Conservation (phyloP, 768 basidiomycete genomes). For the Rhodotorula diobovata region DNA sequence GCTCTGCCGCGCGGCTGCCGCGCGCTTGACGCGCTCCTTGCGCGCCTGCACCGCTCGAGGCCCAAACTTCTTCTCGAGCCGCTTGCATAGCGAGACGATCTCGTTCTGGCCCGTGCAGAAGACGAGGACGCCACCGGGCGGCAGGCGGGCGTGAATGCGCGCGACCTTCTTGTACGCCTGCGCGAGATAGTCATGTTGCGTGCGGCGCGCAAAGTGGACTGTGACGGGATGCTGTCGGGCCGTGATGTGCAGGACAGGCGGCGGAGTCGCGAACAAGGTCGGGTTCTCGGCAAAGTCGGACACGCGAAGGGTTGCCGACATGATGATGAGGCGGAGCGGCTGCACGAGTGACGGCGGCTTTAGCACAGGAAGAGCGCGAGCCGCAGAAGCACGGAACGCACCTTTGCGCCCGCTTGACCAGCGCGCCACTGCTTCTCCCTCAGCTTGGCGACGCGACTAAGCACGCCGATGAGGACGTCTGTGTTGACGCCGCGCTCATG, state of each 20-base stretch:
- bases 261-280: constrained; percentile 70
- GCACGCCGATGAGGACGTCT: constrained; percentile 90
- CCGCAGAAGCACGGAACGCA: constrained; percentile 44
- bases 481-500: constrained; percentile 98
- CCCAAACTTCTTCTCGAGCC: constrained; percentile 73
- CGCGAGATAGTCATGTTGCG: constrained; percentile 76
- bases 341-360: constrained; percentile 45
- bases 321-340: constrained; percentile 90
- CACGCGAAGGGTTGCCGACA: constrained; percentile 95
- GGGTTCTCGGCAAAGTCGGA: constrained; percentile 85
- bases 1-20: constrained; percentile 35
- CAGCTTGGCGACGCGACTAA: constrained; percentile 86
- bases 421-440: constrained; percentile 85
- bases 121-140: constrained; percentile 85
- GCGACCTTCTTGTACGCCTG: constrained; percentile 84
- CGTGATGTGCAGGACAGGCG: constrained; percentile 84
- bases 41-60: constrained; percentile 59
- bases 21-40: constrained; percentile 46
- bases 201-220: constrained; percentile 83
- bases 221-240: constrained; percentile 94
- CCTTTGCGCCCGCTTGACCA: constrained; percentile 66
- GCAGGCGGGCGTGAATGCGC: constrained; percentile 88
- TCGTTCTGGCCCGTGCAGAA: constrained; percentile 96
- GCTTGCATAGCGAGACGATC: constrained; percentile 76
- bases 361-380: constrained; percentile 3